phyloP scores from a whole-genome alignment of 2,329 filamentous ascomycete species.

The Ascosphaera pollenicola region DNA sequence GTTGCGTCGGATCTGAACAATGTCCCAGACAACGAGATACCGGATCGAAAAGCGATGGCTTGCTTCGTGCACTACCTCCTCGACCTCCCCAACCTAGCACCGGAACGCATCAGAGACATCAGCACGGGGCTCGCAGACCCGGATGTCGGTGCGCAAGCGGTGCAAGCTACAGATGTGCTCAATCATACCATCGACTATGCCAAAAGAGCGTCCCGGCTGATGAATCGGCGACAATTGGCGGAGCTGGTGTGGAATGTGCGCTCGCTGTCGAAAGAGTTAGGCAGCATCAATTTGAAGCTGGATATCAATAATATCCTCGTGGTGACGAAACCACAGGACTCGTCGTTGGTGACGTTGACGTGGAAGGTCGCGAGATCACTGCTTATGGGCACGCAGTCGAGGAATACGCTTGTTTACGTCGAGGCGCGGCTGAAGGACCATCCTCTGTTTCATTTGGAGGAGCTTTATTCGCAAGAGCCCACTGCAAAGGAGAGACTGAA shows the following conservation, averaged over 20 bases:
- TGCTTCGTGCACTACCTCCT: conserved; percentile 42
- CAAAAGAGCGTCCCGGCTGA: conserved; percentile 41
- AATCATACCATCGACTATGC: conserved; percentile 7
- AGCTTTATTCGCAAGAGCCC: conserved; percentile 41
- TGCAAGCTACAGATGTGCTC: background rate
- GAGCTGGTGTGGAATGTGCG: conserved; percentile 96
- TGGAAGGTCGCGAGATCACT: conserved; percentile 63
- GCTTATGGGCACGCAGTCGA: conserved; percentile 43
- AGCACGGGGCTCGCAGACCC: conserved; percentile 7
- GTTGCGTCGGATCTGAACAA: conserved; percentile 22
- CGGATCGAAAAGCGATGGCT: conserved; percentile 22
- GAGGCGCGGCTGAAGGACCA: conserved; percentile 53
- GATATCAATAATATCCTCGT: conserved; percentile 68
- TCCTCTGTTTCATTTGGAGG: conserved; percentile 49
- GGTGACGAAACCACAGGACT: conserved; percentile 79
- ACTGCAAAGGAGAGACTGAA: conserved; percentile 37
- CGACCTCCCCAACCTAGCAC: conserved; percentile 13
- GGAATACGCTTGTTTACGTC: conserved; percentile 56
- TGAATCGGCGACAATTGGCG: conserved; percentile 84
- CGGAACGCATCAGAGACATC: conserved; percentile 4
- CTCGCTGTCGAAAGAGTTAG: conserved; percentile 67
- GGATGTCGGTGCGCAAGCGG: conserved; percentile 8
- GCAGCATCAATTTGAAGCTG: conserved; percentile 62
- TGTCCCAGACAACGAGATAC: conserved; percentile 13
- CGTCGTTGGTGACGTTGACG: conserved; percentile 54